Base-by-base conservation (phyloP, 177 flowering plant species). In the Vitis hybrid region DNA sequence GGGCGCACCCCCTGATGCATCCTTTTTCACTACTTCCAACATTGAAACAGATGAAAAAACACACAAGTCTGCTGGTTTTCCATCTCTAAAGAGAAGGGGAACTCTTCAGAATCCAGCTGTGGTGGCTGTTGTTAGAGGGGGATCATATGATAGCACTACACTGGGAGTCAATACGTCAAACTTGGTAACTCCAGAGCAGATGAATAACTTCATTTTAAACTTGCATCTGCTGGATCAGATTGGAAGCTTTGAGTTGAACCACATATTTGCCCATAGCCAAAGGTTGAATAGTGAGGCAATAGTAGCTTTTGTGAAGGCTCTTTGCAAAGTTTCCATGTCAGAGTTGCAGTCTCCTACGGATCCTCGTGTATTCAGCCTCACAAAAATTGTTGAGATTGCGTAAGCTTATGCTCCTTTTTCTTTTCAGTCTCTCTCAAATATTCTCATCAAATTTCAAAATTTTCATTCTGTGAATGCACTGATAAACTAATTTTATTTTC, bases 311-410 rank as follows among this genome's bases (percentile, higher is more conserved):
- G 99, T 96, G 55, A 93, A 81, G 80, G 97, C 98, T 16, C 90
- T 96, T 60, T 88, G 97, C 81, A 93, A 93, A 83, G 99, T 96
- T 77, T 84, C 99, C 59, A 89, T 93, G 76, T 80, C 86, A 67
- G 99, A 96, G 74, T 75, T 96, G 87, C 99, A 96, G 80, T 96
- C 99, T 73, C 99, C 93, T 62, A 88, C 93, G 58, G 98, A 96
- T 71, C 98, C 99, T 71, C 97, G 99, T 63, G 98, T 96, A 55
- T 96, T 96, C 83, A 90, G 99, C 83, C 97, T 96, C 70, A 96
- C 97, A 60, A 96, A 96, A 83, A 81, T 96, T 51, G 98, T 96
- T 73, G 98, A 96, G 81, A 93, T 96, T 71, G 97, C 99, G 98
- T 96, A 90, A 86, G 97, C 70, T 66, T 67, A 57, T 60, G 50